Conservation (phyloP, 208 protist species). For the Trypanosoma cruzi region DNA sequence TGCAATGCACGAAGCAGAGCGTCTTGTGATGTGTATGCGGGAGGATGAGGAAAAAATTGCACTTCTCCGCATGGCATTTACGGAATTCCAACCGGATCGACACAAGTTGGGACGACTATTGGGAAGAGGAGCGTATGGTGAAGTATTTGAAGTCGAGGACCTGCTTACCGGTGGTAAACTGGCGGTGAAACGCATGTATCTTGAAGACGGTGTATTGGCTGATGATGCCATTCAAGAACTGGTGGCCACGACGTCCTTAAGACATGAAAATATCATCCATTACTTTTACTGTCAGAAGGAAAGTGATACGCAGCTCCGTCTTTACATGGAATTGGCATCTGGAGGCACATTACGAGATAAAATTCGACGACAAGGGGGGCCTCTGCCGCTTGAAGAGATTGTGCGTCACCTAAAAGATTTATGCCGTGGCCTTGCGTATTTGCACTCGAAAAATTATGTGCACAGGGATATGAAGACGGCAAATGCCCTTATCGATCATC, state of each 20-base stretch:
- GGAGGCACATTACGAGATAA: conserved; percentile 78
- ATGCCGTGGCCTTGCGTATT: conserved; percentile 88
- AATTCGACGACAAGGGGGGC: conserved; percentile 56
- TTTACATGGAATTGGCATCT: conserved; percentile 93
- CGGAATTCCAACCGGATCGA: conserved; percentile 36
- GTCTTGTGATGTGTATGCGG: conserved; percentile 69
- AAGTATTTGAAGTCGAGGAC: conserved; percentile 90
- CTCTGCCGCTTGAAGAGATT: conserved; percentile 66
- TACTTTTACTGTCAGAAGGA: conserved; percentile 91
- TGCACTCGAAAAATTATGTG: conserved; percentile 91
- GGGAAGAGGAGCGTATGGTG: conserved; percentile 86
- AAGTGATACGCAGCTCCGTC: conserved; percentile 61
- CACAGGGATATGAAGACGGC: conserved; percentile 94
- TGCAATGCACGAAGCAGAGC: conserved; percentile 87
- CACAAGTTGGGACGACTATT: conserved; percentile 68
- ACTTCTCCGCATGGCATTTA: conserved; percentile 78
- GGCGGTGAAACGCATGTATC: conserved; percentile 87
- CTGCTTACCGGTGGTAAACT: conserved; percentile 83
- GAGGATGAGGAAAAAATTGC: conserved; percentile 85
- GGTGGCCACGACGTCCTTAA: conserved; percentile 86
- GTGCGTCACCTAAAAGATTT: conserved; percentile 73
- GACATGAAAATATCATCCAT: conserved; percentile 94
- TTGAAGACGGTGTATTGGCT: conserved; percentile 85
- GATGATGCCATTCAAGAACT: conserved; percentile 89
- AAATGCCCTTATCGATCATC: conserved; percentile 86